Evolutionary conservation across 257 asterid genomes (phyloP), one percentile per base, ranked within the genome.

Genomic region (Scutellaria galericulata): DNA sequence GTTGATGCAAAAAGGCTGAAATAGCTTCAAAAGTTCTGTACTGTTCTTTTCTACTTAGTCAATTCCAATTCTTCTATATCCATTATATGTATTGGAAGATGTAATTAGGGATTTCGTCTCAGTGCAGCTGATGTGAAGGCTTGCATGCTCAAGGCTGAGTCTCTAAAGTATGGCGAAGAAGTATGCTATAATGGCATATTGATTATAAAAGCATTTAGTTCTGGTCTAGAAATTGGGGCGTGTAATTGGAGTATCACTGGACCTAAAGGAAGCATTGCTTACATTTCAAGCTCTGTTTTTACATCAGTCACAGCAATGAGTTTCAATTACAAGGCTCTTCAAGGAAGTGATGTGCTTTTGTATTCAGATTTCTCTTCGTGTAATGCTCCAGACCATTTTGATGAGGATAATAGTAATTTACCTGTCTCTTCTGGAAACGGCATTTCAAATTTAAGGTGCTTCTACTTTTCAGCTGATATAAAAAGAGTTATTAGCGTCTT

Each of bases 111-210:
- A 52, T 78, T 31, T 45, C 18, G 81, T 84, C 78, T 83, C 95
- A 94, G 97, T 88, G 97, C 96, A 87, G 97, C 92, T 80, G 99
- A 94, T 74, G 89, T 89, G 83, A 89, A 82, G 81, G 78, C 84
- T 64, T 94, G 97, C 84, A 75, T 91, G 83, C 84, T 77, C 78
- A 89, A 88, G 83, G 87, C 88, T 71, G 86, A 83, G 50, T 65
- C 89, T 65, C 93, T 94, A 14, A 94, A 87, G 70, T 91, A 83
- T 76, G 95, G 85, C 20, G 97, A 94, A 85, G 97, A 91, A 91
- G 86, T 75, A 74, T 89, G 90, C 87, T 89, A 86, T 76, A 88
- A 88, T 82, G 99, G 99, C 81, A 77, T 83, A 53, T 77, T 94
- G 84, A 76, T 80, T 40, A 56, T 91, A 75, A 84, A 86, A 79